phyloP scores from a whole-genome alignment of 345 rosid species.

The Citrus sinensis region DNA sequence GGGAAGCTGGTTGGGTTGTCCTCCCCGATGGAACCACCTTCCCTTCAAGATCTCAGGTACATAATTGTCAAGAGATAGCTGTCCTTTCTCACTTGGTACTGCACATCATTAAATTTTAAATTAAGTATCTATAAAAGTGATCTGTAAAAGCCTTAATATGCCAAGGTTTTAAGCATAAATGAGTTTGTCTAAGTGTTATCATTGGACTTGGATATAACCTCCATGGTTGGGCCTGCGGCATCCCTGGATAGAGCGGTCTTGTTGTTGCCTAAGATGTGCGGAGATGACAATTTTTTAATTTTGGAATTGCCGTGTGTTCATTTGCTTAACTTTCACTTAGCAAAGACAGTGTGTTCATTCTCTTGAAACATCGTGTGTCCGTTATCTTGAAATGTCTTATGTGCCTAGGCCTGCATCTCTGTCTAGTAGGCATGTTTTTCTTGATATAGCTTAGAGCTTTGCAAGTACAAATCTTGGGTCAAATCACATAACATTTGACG shows the following conservation, averaged over 20 bases:
- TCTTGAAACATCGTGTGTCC: not conserved
- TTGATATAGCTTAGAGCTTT: not conserved
- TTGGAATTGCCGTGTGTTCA: not conserved
- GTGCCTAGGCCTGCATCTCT: not conserved
- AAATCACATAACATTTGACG: not conserved
- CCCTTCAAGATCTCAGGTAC: constrained; percentile 94
- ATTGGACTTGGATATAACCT: not conserved
- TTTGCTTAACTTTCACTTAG: not conserved
- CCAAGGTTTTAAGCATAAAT: not conserved
- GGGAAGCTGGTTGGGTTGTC: constrained; percentile 99
- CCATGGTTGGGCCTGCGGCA: not conserved
- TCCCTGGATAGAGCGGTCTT: not conserved
- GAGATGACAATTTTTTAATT: not conserved
- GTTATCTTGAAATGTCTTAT: not conserved
- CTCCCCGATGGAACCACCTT: constrained; percentile 99
- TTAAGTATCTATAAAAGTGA: not conserved
- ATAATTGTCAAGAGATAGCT: constrained; percentile 8
- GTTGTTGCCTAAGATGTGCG: not conserved
- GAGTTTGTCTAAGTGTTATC: not conserved
- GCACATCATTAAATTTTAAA: not conserved
- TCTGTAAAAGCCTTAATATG: not conserved
- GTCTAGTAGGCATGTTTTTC: not conserved
- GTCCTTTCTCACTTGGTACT: not conserved
- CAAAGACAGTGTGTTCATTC: not conserved
- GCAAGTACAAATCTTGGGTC: not conserved